phyloP scores from a whole-genome alignment of 192 early-diverging fungal species.

The Rhizoclosmatium globosum region DNA sequence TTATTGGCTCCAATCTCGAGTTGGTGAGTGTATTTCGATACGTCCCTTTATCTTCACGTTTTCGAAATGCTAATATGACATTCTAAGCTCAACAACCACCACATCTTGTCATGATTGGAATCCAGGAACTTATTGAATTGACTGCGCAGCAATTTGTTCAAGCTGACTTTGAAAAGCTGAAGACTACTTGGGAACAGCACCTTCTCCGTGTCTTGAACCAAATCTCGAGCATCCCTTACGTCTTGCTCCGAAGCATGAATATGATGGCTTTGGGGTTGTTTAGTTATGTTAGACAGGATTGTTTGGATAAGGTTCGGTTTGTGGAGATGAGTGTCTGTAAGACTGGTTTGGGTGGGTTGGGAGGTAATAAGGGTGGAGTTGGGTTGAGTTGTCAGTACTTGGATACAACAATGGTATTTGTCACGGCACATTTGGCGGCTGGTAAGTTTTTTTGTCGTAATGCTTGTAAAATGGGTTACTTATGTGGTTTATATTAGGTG shows the following conservation, averaged over 20 bases:
- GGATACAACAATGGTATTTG: conserved; percentile 89
- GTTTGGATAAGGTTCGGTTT: conserved; percentile 75
- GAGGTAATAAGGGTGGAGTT: conserved; percentile 98
- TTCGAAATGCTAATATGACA: too few species aligned
- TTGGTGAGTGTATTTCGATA: conserved; percentile 5
- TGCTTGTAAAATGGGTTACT: conserved; percentile 6
- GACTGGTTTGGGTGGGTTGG: conserved; percentile 94
- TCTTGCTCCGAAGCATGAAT: conserved; percentile 84
- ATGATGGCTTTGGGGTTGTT: conserved; percentile 91
- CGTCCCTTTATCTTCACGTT: conserved; percentile 35
- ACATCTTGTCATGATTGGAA: conserved; percentile 86
- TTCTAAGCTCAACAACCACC: conserved; percentile 51
- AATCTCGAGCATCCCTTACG: conserved; percentile 59
- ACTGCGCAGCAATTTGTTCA: conserved; percentile 66
- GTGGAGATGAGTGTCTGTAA: conserved; percentile 88
- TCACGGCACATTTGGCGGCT: conserved; percentile 94
- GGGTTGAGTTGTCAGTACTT: conserved; percentile 86
- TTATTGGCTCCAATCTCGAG: conserved; percentile 67
- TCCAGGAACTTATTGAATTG: conserved; percentile 98
- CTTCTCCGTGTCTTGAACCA: conserved; percentile 43
- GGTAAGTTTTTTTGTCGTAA: conserved; percentile 55
- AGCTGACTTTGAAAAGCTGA: conserved; percentile 54
- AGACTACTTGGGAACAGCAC: conserved; percentile 49
- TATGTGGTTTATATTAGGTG: conserved; percentile 46
- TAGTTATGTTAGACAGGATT: conserved; percentile 80